Evolutionary conservation across 495 filamentous ascomycete genomes (phyloP), one percentile per base, ranked within the genome.

Genomic region (Tuber brumale): DNA sequence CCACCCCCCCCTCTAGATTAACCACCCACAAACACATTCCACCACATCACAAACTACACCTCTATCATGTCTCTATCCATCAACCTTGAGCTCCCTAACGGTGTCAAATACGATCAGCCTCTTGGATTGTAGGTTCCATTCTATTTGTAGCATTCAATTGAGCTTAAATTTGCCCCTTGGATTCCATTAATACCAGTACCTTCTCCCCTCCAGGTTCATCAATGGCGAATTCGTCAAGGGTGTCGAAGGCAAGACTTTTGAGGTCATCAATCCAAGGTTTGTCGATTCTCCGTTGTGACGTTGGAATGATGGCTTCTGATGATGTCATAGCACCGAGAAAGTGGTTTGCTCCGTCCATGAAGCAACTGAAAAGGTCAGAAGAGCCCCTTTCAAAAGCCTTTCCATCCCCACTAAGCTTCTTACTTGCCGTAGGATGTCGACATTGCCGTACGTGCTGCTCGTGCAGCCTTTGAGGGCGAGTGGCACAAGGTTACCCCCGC

Each of bases 181-280:
- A 35, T 35, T 35, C 12, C n/a, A 72, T 12, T 16, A 14, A 76
- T 7, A 39, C 27, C 41, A 14, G 70, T 7, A 39, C 27, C 41
- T 57, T 27, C 10, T 19, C 19, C n/a, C 6, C 12, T 42, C 43
- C 83, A 97, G 94, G 83, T 99, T 97, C 89, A 99, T 99, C 88
- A 97, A 99, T 90, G 94, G 94, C 84, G 94, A 98, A 86, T 99
- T 90, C 84, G 90, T 97, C 78, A 92, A 94, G 86, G 89, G 90
- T 83, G 89, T 90, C 74, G 93, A 93, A 71, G 91, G 91, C 84
- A 90, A 91, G 87, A 92, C 91, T 81, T 93, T 94, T 84, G 92
- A 94, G 85, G 89, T 89, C 51, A 82, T 82, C 70, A 83, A 83
- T 66, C 81, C 81, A 46, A 44, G 75, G 80, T 82, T 42, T 57